A percentile compares a stretch with the other conserved stretches of the same genome.
These are phyloP conservation scores for Asterella californica DNA, from an alignment of 225 moss, liverwort and hornwort genomes.

Conservation along the genomic window DNA sequence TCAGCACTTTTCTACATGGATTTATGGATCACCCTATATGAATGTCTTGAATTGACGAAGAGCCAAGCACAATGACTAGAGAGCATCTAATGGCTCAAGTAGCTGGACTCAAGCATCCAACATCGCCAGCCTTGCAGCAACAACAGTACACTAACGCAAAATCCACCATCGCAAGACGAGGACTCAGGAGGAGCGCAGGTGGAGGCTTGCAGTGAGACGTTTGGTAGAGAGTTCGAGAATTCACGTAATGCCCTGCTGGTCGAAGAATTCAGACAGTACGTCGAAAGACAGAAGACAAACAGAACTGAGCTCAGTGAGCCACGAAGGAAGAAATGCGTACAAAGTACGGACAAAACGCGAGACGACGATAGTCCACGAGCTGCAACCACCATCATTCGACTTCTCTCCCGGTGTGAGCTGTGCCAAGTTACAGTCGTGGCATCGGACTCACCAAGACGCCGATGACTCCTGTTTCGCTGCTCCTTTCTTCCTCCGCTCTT, in stretches of 20 bases:
- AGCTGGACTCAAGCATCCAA: too few species aligned
- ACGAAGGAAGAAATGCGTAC: constrained; percentile 1
- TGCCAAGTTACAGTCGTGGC: background rate
- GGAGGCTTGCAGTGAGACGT: background rate
- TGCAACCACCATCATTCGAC: background rate
- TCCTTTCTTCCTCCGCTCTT: background rate
- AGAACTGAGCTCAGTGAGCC: background rate
- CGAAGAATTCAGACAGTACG: background rate
- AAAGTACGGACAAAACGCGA: background rate
- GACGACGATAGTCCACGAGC: background rate
- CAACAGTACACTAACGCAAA: background rate
- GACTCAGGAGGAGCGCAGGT: background rate
- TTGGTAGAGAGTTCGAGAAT: background rate
- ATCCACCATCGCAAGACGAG: background rate
- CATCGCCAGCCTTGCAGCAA: too few species aligned
- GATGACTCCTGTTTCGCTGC: background rate
- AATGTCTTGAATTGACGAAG: too few species aligned
- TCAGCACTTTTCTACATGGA: too few species aligned
- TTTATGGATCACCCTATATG: too few species aligned
- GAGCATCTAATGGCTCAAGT: too few species aligned
- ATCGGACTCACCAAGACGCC: background rate
- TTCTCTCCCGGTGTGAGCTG: background rate
- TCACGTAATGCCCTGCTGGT: background rate
- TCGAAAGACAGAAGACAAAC: background rate
- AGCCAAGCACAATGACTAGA: too few species aligned